Base-by-base conservation (phyloP, 2,329 filamentous ascomycete species). In the Aspergillus quadricinctus region DNA sequence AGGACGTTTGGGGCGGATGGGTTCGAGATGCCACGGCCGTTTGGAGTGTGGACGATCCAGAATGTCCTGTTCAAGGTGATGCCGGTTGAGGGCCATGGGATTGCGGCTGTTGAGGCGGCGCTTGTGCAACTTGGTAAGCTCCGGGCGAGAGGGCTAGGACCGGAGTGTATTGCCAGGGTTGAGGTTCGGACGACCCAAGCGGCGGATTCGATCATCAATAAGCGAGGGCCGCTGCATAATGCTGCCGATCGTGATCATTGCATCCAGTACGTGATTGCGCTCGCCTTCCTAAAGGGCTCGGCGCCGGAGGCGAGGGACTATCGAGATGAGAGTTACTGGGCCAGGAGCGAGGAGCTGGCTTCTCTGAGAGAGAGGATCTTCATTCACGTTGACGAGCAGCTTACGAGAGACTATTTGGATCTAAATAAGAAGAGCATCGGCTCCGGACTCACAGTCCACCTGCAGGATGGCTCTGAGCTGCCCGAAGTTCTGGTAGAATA, bases 201-300 rank as follows among this genome's bases (percentile, higher is more conserved):
- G 10, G 70, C 70, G 0, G 60, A 61, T 41, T 35, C 64, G 19
- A 74, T 75, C 23, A 71, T 75, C 37, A 69, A 71, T 48, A 75
- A 74, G 37, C 50, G 21, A 1, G 68, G 66, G 0, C 48, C 37
- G n/a, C 50, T 74, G 40, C 37, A 52, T 1, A 71, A 70, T 55
- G 53, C 64, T 14, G 70, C 72, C 6, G 72, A 75, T 54, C 63
- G 72, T 9, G 72, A 74, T 57, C 72, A 75, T 48, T 73, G 68
- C 49, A 59, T 76, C 48, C 65, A 72, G 50, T 75, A 68, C 52
- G 64, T 71, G 28, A 59, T 74, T 19, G 67, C 72, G 3, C 46
- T 75, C 19, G 59, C 62, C 2, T 59, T 75, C 6, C 51, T 73
- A 21, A 76, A 75, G 52, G 69, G 66, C 1, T 27, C 29, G 4